These are phyloP conservation scores for Nannochloris sp. DNA, from an alignment of 139 green algal species.

Conservation along the genomic window DNA sequence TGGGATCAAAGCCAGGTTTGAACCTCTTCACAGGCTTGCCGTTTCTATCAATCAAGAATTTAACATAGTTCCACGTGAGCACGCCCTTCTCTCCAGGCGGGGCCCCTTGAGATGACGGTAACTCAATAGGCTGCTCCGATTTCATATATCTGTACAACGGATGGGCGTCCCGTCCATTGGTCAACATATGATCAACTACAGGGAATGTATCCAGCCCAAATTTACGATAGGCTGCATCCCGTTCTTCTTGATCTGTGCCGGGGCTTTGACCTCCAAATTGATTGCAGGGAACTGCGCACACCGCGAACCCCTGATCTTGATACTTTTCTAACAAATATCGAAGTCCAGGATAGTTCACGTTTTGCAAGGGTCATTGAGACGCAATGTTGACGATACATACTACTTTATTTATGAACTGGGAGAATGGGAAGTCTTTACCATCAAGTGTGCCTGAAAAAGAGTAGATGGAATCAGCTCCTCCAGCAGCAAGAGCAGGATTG, in stretches of 20 bases:
- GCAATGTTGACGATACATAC: constrained; percentile 71
- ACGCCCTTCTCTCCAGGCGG: constrained; percentile 16
- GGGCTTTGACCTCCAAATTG: constrained; percentile 82
- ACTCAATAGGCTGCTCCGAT: constrained; percentile 31
- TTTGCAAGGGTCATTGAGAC: constrained; percentile 64
- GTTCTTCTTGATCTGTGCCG: constrained; percentile 67
- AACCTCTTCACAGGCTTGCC: constrained; percentile 71
- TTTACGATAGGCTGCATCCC: constrained; percentile 70
- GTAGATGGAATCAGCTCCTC: constrained; percentile 30
- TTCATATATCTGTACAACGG: constrained; percentile 79
- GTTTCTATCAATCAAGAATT: constrained; percentile 69
- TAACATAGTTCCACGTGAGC: constrained; percentile 65
- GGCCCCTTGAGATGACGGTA: constrained; percentile 8
- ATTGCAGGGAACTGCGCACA: constrained; percentile 82
- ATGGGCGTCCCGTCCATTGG: constrained; percentile 67
- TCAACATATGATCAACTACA: constrained; percentile 30
- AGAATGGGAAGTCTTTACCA: constrained; percentile 30
- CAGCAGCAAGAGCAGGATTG: too few relatives aligned
- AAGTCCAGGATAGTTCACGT: constrained; percentile 58
- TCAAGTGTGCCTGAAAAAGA: constrained; percentile 44
- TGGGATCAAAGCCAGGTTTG: constrained; percentile 64
- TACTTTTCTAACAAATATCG: constrained; percentile 66
- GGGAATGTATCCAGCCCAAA: constrained; percentile 76
- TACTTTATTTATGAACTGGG: constrained; percentile 44
- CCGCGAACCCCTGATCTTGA: constrained; percentile 61